Conservation (phyloP, 176 grass and related monocot genomes). For the Triticum dicoccoides region DNA sequence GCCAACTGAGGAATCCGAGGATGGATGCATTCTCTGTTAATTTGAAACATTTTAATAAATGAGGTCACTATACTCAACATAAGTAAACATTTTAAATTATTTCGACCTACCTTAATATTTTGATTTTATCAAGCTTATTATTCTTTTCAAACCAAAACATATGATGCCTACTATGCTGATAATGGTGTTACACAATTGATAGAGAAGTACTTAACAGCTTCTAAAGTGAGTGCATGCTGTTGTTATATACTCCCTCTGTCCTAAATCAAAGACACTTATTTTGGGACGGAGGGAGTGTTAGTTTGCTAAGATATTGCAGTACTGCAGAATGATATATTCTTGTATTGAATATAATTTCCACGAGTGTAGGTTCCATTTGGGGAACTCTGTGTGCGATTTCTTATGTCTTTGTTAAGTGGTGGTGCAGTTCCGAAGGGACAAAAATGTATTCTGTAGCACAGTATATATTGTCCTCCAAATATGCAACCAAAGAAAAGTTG, state of each 20-base stretch:
- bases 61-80: background rate
- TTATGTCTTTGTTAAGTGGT: background rate
- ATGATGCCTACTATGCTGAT: background rate
- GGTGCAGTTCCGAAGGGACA: background rate
- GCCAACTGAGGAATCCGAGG: slow-evolving; percentile 71
- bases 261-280: too few relatives aligned
- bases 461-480: background rate
- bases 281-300: background rate
- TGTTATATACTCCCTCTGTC: background rate
- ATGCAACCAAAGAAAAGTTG: background rate
- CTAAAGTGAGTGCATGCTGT: background rate
- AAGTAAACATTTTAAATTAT: background rate
- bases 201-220: background rate
- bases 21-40: slow-evolving; percentile 71
- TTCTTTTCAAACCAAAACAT: background rate
- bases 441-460: background rate
- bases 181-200: background rate
- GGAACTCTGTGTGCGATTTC: background rate
- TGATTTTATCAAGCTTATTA: background rate
- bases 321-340: background rate
- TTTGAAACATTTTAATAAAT: slow-evolving; percentile 13
- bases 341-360: background rate
- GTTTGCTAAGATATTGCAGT: background rate
- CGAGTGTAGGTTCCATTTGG: background rate
- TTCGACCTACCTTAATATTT: background rate